Base-by-base conservation (phyloP, 805 yeast species). In the Yarrowia porcina region DNA sequence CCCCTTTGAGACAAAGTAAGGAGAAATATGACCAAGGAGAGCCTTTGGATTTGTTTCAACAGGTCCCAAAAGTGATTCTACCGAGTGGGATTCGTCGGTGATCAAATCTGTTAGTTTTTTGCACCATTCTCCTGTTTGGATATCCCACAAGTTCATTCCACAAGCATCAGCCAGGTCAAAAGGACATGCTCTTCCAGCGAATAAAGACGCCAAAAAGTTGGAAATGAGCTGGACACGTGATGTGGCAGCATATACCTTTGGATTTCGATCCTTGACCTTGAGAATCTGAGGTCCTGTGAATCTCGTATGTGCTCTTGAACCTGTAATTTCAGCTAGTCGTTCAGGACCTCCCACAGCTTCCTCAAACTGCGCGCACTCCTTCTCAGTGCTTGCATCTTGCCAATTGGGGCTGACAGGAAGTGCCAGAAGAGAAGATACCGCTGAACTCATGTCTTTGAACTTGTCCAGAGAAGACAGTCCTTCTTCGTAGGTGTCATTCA, bases 231-330 rank as follows among this genome's bases (percentile, higher is more conserved):
- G 82, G 38, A 92, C 88, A 63, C 87, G 75, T 18, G 71, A 70
- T 1, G 96, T 88, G 1, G 79, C 71, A 8, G 72, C 71, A 73
- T 88, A 91, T 3, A 75, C 73, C 2, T 79, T 78, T 0, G 84
- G 83, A 45, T 80, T 78, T 1, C 75, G 72, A 57, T 83, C 78
- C 2, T 83, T 82, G 49, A 90, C 74, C 69, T 89, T 89, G 67
- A 93, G 77, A 60, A 91, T 90, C 75, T 91, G 97, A n/a, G 93
- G 84, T 0, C 97, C 97, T 0, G 97, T 90, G 71, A 91, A 91
- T 65, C 97, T 78, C 70, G 87, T 88, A 74, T 91, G 97, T 1
- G 96, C 96, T 68, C 86, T 82, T 3, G 96, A 88, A 1, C 97
- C 97, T 0, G 96, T 87, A 23, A 86, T 73, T 30, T 76, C 68